These are phyloP conservation scores for Crithidia fasciculata DNA, from an alignment of 208 protist species.

Conservation along the genomic window DNA sequence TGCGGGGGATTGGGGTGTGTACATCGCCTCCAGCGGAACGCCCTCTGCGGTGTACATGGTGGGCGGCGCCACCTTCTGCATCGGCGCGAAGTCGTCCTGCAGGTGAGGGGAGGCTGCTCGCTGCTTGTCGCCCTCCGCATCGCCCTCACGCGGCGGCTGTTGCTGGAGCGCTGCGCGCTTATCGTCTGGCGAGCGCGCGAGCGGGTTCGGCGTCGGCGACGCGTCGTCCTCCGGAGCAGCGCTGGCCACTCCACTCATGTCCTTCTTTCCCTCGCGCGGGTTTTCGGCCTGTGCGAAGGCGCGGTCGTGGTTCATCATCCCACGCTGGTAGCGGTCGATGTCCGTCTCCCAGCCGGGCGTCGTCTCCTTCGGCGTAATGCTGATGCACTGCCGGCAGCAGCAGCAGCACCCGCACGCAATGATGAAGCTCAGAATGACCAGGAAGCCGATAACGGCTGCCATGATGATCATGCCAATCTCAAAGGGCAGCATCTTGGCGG, in stretches of 20 bases:
- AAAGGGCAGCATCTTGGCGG: background rate
- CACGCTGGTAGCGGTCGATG: background rate
- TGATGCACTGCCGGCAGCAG: conserved; percentile 31
- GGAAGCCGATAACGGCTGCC: conserved; percentile 24
- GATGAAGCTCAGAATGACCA: conserved; percentile 32
- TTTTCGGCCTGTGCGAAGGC: background rate
- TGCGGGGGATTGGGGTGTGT: background rate
- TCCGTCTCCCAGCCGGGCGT: background rate
- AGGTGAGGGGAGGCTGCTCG: too few relatives aligned
- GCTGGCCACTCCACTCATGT: background rate
- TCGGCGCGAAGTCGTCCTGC: background rate
- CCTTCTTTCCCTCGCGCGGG: background rate
- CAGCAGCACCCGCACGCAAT: conserved; percentile 17
- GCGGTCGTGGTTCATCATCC: background rate
- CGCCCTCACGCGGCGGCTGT: background rate
- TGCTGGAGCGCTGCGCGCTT: too few relatives aligned
- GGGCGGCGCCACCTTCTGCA: background rate
- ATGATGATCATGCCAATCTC: conserved; percentile 44
- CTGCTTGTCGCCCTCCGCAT: background rate
- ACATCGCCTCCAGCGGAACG: background rate
- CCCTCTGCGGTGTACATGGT: background rate
- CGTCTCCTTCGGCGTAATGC: background rate
- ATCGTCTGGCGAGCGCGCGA: background rate
- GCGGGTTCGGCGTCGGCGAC: background rate
- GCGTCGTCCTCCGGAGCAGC: background rate